Evolutionary conservation across 2,329 filamentous ascomycete genomes (phyloP).

Genomic region (Phaeophleospora eucalypticola): DNA sequence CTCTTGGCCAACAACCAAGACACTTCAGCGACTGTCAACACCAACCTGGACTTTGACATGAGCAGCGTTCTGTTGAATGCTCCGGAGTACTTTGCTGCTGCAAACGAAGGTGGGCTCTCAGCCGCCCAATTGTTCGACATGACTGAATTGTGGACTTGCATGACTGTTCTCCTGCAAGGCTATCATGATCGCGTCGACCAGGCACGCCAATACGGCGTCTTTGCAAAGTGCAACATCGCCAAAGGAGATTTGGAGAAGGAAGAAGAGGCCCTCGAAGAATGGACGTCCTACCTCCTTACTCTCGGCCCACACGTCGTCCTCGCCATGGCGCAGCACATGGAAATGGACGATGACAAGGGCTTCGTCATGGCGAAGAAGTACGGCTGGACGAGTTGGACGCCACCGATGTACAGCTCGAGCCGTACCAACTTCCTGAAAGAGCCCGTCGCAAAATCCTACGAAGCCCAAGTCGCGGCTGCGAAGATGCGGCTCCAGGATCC

Average conservation of each 20-base stretch:
- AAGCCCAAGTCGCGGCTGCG: conserved; percentile 43
- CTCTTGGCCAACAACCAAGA: conserved; percentile 46
- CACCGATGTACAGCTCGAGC: conserved; percentile 41
- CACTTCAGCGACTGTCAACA: conserved; percentile 44
- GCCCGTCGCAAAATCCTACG: conserved; percentile 57
- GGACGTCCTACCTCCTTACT: conserved; percentile 57
- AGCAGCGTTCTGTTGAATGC: conserved; percentile 53
- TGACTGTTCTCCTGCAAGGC: conserved; percentile 53
- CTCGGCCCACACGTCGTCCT: conserved; percentile 56
- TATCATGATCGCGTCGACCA: conserved; percentile 53
- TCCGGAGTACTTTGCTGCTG: conserved; percentile 54
- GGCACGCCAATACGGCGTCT: conserved; percentile 55
- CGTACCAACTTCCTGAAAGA: conserved; percentile 58
- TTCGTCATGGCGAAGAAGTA: conserved; percentile 52
- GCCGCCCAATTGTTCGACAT: conserved; percentile 59
- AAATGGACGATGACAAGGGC: conserved; percentile 38
- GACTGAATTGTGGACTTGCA: conserved; percentile 61
- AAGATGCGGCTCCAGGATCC: conserved; percentile 32
- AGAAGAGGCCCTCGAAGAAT: conserved; percentile 56
- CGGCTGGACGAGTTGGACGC: conserved; percentile 56
- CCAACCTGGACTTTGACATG: conserved; percentile 46
- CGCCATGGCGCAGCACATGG: conserved; percentile 43
- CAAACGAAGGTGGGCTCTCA: conserved; percentile 53
- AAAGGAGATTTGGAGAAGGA: conserved; percentile 50
- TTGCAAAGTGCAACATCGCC: conserved; percentile 45